Evolutionary conservation across 164 flowering plant species (phyloP).

Genomic region (Berberis thunbergii): DNA sequence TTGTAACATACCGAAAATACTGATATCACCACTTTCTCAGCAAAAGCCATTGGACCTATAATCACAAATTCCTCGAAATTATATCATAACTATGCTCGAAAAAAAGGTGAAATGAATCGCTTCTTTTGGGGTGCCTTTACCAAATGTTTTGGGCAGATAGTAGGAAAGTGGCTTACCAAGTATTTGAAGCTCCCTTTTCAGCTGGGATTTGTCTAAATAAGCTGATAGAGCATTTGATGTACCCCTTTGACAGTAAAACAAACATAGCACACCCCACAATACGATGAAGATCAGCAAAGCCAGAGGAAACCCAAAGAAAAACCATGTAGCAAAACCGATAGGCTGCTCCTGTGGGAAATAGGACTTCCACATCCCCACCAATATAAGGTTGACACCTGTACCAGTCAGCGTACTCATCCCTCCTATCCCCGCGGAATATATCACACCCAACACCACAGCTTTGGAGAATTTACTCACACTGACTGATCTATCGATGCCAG

Average conservation of each 20-base stretch:
- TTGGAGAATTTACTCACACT: slow-evolving; percentile 40
- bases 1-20: slow-evolving; percentile 54
- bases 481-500: slow-evolving; percentile 14
- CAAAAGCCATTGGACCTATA: slow-evolving; percentile 86
- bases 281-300: slow-evolving; percentile 58
- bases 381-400: slow-evolving; percentile 85
- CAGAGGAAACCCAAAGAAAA: slow-evolving; percentile 71
- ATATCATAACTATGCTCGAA: background rate
- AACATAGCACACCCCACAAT: slow-evolving; percentile 63
- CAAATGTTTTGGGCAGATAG: background rate
- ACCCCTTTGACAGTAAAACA: slow-evolving; percentile 42
- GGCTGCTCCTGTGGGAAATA: slow-evolving; percentile 63
- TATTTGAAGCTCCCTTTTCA: slow-evolving; percentile 60
- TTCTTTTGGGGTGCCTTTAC: background rate
- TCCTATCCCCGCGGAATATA: slow-evolving; percentile 60
- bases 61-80: background rate
- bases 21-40: slow-evolving; percentile 69
- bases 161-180: slow-evolving; percentile 36
- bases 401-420: slow-evolving; percentile 94
- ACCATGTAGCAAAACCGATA: slow-evolving; percentile 69
- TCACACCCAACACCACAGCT: slow-evolving; percentile 76
- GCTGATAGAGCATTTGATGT: slow-evolving; percentile 36
- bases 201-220: slow-evolving; percentile 58
- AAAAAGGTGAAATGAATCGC: background rate
- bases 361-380: slow-evolving; percentile 93